Base-by-base conservation (phyloP, 331 rosid species). In the Ulmus americana region DNA sequence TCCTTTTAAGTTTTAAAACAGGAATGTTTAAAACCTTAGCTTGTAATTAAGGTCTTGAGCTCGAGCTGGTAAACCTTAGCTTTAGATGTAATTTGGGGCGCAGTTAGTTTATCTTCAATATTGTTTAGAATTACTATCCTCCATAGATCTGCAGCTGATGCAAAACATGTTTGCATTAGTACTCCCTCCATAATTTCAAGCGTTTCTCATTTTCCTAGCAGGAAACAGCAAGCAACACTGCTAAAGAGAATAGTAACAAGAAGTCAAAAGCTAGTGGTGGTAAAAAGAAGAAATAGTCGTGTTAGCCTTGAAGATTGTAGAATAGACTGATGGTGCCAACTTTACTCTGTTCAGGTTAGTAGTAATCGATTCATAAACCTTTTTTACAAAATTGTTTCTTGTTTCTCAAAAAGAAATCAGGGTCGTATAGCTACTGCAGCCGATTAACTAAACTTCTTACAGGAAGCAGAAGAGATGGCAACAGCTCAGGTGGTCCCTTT, bases 231-330 rank as follows among this genome's bases (percentile, higher is more conserved):
- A 78, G 1, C 63, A 80, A 40, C 68, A 70, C 77, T 62, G 83
- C 79, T 61, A 88, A 82, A 74, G 86, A 64, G 39, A 43, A 58
- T 13, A 10, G 58, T 14, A 67, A 81, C 77, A 88, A 88, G 63
- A 85, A 81, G 78, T 2, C 79, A 5, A 87, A 82, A 70, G 74
- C 73, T 14, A 45, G 83, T 55, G 83, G 84, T 49, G 80, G 84
- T 57, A 84, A 28, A 82, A 88, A 84, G 84, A 88, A 82, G 83
- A 88, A 88, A 76, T 84, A 86, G 80, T 68, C 55, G 67, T 28
- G 12, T 61, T 60, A 44, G 55, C 63, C 56, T 58, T 15, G 28
- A 39, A 43, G 39, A 62, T 54, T n/a, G 9, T 5, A 28, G 35
- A 18, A 61, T 11, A 3, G 41, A 52, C n/a, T 15, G 69, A 62